These are phyloP conservation scores for Mycena floridula DNA, from an alignment of 768 basidiomycete species.

Conservation along the genomic window DNA sequence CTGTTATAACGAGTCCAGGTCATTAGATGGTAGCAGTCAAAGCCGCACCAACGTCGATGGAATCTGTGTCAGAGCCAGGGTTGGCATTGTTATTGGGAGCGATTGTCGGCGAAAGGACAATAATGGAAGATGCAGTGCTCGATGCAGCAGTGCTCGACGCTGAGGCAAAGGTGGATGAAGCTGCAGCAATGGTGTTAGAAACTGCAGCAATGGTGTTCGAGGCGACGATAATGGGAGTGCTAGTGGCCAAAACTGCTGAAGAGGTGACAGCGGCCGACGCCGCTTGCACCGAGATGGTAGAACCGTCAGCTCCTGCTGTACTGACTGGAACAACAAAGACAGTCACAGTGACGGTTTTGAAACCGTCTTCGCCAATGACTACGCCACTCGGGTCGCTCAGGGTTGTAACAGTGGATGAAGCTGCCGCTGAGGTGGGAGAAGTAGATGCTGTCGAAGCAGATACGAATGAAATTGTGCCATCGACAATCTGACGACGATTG, in stretches of 20 bases:
- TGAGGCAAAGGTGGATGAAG: neutral
- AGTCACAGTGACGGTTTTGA: neutral
- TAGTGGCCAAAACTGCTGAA: neutral
- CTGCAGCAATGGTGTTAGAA: neutral
- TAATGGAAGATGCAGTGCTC: no score
- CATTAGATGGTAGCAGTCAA: no score
- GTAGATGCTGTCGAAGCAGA: neutral
- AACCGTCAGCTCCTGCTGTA: neutral
- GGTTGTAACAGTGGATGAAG: neutral
- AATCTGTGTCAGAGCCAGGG: no score
- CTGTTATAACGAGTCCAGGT: no score
- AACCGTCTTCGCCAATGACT: neutral
- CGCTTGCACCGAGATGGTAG: neutral
- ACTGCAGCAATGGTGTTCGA: neutral
- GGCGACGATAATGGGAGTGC: neutral
- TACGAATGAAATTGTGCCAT: neutral
- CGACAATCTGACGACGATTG: neutral
- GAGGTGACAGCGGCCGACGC: constrained; percentile 1
- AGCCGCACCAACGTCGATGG: no score
- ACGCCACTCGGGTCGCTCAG: neutral
- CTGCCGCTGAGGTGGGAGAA: neutral
- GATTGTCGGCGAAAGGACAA: no score
- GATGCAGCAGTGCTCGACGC: neutral
- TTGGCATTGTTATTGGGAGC: no score
- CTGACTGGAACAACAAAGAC: neutral